Evolutionary conservation across 2,329 filamentous ascomycete genomes (phyloP), one percentile per base, ranked within the genome.

Genomic region (Ilyonectria sp.): DNA sequence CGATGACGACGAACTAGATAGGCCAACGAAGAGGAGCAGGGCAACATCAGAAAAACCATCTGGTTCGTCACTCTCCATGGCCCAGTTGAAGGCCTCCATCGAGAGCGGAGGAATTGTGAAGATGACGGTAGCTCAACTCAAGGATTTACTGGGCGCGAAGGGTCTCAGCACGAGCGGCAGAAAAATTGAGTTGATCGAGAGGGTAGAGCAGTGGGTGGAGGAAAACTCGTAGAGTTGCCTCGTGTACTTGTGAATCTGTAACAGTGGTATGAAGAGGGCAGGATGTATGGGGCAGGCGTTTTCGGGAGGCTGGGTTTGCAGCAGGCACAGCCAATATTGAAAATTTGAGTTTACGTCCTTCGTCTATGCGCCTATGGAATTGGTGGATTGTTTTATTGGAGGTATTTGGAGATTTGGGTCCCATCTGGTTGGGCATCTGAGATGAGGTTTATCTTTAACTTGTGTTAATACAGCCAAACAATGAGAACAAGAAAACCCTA

Each of bases 121-220:
- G 75, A 83, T 89, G 82, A 86, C 86, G 4, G 86, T 90, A 9
- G 82, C 80, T 0, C 85, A 87, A 60, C 77, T 90, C 37, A 88
- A 84, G 67, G 84, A 85, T 23, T 76, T 87, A 7, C 79, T 89
- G 40, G 80, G 76, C 0, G 80, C 79, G 31, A 85, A 84, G 64
- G 86, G 85, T 0, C 72, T 89, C 43, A 85, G 84, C 35, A 82
- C 83, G 0, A 76, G 82, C 8, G 88, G 88, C 0, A 82, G 83
- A 73, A 90, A 90, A 79, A 82, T 83, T 2, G 86, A 88, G 2
- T 74, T 90, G 54, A 73, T 89, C 6, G 88, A 90, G 69, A 83
- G 85, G 67, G 76, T 90, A 40, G 87, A 89, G 76, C 79, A 87
- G 65, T 90, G 87, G 87, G 79, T 86, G 11, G 88, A 89, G 61